Conservation (phyloP, 2,329 filamentous ascomycete species). For the Aspergillus sergii region DNA sequence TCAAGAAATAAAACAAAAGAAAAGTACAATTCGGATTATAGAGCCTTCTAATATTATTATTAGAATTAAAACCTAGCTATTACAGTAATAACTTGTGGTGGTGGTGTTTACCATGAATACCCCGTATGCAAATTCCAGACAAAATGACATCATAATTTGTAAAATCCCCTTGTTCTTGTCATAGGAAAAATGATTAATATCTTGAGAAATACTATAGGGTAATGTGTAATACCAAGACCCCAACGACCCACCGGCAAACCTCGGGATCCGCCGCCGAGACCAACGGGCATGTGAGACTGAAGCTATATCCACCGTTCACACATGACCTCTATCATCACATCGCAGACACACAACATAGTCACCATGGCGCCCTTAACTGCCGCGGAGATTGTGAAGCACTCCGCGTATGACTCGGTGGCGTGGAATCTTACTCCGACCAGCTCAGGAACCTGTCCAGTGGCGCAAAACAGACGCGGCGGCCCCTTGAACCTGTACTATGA, state of each 20-base stretch:
- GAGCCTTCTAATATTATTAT: no score
- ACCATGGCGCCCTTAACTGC: slow-evolving; percentile 32
- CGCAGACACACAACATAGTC: neutral
- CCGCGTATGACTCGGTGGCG: slow-evolving; percentile 32
- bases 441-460: slow-evolving; percentile 65
- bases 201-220: neutral
- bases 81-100: no score
- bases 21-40: no score
- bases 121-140: neutral
- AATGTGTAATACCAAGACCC: neutral
- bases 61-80: no score
- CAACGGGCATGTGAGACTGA: neutral
- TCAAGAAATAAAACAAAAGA: no score
- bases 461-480: slow-evolving; percentile 66
- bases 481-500: slow-evolving; percentile 78
- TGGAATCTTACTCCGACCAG: slow-evolving; percentile 63
- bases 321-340: neutral
- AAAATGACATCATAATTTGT: neutral
- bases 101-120: no score
- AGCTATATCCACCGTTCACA: neutral
- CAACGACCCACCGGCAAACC: neutral
- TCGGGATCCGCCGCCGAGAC: neutral
- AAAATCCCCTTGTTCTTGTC: neutral
- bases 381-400: slow-evolving; percentile 34
- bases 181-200: neutral